These are phyloP conservation scores for Monascus purpureus DNA, from an alignment of 495 filamentous ascomycete species.

Conservation along the genomic window DNA sequence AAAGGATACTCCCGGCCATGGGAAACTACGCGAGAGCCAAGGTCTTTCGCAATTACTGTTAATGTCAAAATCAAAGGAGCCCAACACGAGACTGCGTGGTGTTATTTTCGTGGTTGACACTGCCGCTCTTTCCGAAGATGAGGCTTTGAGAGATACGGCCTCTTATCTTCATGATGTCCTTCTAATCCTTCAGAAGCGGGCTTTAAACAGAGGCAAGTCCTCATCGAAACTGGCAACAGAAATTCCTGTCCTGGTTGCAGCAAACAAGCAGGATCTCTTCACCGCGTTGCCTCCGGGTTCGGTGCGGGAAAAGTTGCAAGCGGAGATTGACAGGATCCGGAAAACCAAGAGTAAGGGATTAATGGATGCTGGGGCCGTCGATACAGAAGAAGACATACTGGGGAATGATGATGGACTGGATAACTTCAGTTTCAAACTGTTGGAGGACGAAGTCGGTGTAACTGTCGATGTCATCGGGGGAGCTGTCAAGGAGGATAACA, in stretches of 20 bases:
- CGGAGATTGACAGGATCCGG: slow-evolving; percentile 69
- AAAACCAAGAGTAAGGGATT: slow-evolving; percentile 66
- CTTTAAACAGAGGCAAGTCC: slow-evolving; percentile 32
- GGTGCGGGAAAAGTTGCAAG: slow-evolving; percentile 62
- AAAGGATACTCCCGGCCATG: slow-evolving; percentile 85
- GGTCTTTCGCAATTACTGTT: slow-evolving; percentile 23
- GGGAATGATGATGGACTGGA: slow-evolving; percentile 59
- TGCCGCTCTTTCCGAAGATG: slow-evolving; percentile 49
- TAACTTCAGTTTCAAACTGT: slow-evolving; percentile 62
- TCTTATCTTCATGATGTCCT: slow-evolving; percentile 81
- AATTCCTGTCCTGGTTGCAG: slow-evolving; percentile 68
- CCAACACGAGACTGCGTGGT: slow-evolving; percentile 47
- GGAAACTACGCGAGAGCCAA: slow-evolving; percentile 61
- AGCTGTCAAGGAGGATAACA: slow-evolving; percentile 54
- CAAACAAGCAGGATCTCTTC: slow-evolving; percentile 92
- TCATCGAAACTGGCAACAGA: slow-evolving; percentile 44
- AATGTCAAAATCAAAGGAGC: slow-evolving; percentile 32
- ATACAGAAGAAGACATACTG: slow-evolving; percentile 66
- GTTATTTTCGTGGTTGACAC: slow-evolving; percentile 83
- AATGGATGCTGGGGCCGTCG: slow-evolving; percentile 44
- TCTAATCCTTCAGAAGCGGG: slow-evolving; percentile 62
- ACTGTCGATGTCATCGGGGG: slow-evolving; percentile 68
- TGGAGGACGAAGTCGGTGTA: slow-evolving; percentile 66
- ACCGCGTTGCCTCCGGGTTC: slow-evolving; percentile 74
- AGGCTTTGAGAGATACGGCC: slow-evolving; percentile 44